Conservation (phyloP, 768 basidiomycete genomes). For the Brasilioporus rufonigricans region DNA sequence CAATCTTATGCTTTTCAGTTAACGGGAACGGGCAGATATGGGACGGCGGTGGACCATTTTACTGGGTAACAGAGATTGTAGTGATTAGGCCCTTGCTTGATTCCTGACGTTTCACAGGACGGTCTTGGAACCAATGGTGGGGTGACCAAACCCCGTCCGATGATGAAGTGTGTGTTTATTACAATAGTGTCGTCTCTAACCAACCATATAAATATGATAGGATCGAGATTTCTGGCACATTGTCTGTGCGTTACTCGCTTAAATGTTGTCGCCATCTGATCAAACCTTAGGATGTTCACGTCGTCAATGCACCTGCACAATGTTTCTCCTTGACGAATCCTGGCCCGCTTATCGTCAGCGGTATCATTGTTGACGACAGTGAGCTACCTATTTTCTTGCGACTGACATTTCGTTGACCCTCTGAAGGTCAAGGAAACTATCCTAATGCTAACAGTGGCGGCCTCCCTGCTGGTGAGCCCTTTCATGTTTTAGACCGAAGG, state of each 20-base stretch:
- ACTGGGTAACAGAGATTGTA: constrained; percentile 35
- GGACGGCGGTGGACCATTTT: constrained; percentile 42
- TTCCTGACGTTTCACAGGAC: constrained; percentile 20
- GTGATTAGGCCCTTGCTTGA: neutral
- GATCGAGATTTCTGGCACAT: constrained; percentile 41
- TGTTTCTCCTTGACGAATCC: constrained; percentile 31
- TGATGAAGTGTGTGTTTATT: constrained; percentile 36
- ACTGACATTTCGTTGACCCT: neutral
- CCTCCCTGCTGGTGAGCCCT: constrained; percentile 39
- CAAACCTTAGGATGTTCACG: constrained; percentile 30
- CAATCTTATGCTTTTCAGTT: constrained; percentile 12
- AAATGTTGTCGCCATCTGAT: neutral
- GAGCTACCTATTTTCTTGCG: constrained; percentile 9
- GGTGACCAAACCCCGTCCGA: constrained; percentile 31
- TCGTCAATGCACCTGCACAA: constrained; percentile 41
- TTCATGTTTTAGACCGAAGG: neutral
- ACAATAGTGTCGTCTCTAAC: too few species aligned
- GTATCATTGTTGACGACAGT: constrained; percentile 58
- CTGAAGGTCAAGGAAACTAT: constrained; percentile 48
- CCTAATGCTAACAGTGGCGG: constrained; percentile 53
- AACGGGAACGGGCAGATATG: constrained; percentile 42
- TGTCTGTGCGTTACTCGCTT: constrained; percentile 28
- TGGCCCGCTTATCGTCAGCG: constrained; percentile 39
- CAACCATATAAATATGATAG: too few species aligned
- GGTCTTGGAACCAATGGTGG: constrained; percentile 19